Base-by-base conservation (phyloP, 805 yeast species). In the Torulaspora gathmanii region DNA sequence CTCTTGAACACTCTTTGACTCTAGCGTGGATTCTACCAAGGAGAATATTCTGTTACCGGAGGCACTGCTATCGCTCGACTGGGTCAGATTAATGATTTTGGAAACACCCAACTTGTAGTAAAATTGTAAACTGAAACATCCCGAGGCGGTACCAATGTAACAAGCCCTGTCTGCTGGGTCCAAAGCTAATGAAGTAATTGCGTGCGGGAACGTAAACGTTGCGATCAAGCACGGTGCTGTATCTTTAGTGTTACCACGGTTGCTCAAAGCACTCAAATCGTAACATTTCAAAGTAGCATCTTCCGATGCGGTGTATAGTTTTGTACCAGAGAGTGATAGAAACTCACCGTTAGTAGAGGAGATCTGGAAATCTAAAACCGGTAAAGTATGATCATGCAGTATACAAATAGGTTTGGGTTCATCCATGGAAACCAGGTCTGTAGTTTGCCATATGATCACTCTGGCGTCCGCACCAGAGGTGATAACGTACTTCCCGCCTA, bases 391-490 rank as follows among this genome's bases (percentile, higher is more conserved):
- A 55, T 84, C 89, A 6, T 81, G 75, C 41, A 84, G 67, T 6
- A 78, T 68, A 33, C 72, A 74, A 41, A 71, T 69, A 2, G 91
- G 89, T 58, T 80, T 83, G 22, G 75, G 64, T 7, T 68, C 70
- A 46, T 52, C 69, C 54, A 41, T 63, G 35, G 47, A 63, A 33
- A 45, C 69, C 49, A 90, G 68, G 53, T 87, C 95, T 15, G 71
- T 51, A 0, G 82, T 68, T 50, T 75, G 77, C 95, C 95, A 90
- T 3, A 85, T 75, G 20, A 83, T 71, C 12, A 84, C 74, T 50
- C 96, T 72, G 1, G 95, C 80, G 68, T 91, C 99, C 33, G 72
- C 73, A 53, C 95, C 87, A n/a, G 83, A 86, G 4, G 90, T 77
- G 5, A 85, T 74, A 34, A 91, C 60, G 45, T 77, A 82, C 17